These are phyloP conservation scores for Naganishia onofrii DNA, from an alignment of 768 basidiomycete genomes.

Conservation along the genomic window DNA sequence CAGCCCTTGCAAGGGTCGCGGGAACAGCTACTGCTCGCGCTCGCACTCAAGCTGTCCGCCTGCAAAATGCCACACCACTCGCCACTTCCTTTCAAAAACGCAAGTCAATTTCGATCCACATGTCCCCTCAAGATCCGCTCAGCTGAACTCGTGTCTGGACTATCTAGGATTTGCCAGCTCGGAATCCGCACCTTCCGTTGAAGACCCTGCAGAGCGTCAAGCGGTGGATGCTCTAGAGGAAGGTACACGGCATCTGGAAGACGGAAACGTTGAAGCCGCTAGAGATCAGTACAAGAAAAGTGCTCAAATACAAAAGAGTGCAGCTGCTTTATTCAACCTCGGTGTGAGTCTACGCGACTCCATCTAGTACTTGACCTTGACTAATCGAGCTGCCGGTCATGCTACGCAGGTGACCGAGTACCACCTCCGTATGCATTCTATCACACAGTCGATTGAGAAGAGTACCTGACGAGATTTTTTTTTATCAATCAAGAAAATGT, in stretches of 20 bases:
- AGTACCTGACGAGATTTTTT: not conserved
- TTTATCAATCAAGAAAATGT: conserved; percentile 41
- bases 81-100: not conserved
- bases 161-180: conserved; percentile 22
- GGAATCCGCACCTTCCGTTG: conserved; percentile 8
- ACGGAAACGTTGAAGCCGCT: conserved; percentile 45
- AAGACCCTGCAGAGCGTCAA: conserved; percentile 40
- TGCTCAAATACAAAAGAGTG: conserved; percentile 40
- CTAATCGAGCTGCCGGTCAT: not conserved
- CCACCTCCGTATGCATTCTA: conserved; percentile 36
- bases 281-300: conserved; percentile 40
- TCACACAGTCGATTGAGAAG: not conserved
- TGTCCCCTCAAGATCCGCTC: too few relatives aligned
- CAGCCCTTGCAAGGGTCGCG: not conserved
- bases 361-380: not conserved
- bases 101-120: not conserved
- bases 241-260: conserved; percentile 42
- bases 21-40: not conserved
- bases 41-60: not conserved
- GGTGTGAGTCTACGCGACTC: conserved; percentile 38
- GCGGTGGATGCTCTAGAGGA: conserved; percentile 42
- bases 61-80: not conserved
- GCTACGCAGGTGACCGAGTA: conserved; percentile 46
- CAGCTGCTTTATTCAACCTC: conserved; percentile 48
- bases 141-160: not conserved